These are phyloP conservation scores for Stephanodiscus minutulus DNA, from an alignment of 108 stramenopile species.

Conservation along the genomic window DNA sequence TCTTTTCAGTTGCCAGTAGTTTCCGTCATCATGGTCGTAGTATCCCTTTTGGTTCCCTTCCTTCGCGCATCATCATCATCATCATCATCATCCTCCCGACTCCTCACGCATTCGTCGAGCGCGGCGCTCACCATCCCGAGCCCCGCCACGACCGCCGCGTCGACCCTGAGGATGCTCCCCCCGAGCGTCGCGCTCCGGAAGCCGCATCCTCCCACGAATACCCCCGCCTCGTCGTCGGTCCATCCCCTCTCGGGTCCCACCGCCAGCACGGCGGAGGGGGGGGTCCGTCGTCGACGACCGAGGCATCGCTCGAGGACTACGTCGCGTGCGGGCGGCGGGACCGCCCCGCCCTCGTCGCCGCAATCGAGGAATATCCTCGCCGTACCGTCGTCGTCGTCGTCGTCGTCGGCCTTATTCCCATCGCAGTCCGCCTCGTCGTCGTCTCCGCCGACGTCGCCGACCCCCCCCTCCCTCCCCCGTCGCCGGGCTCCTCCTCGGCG, in stretches of 20 bases:
- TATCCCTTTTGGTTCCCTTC: no score
- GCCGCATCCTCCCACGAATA: conserved; percentile 45
- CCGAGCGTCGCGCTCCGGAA: conserved; percentile 51
- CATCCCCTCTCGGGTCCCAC: conserved; percentile 58
- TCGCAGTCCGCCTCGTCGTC: no score
- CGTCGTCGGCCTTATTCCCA: no score
- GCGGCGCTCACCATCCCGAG: conserved; percentile 51
- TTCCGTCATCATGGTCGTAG: no score
- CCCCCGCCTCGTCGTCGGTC: conserved; percentile 46
- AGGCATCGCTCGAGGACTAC: conserved; percentile 27
- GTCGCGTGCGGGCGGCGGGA: conserved; percentile 36
- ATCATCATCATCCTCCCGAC: no score
- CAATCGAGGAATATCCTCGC: conserved; percentile 57
- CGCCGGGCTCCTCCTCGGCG: background rate
- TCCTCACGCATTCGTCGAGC: conserved; percentile 47
- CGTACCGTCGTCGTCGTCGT: conserved; percentile 4
- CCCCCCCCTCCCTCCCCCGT: background rate
- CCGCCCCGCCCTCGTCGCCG: conserved; percentile 43
- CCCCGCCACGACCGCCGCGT: conserved; percentile 50
- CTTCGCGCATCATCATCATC: background rate
- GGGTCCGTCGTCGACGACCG: background rate
- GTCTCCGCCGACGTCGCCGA: background rate
- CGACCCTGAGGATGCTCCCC: conserved; percentile 48
- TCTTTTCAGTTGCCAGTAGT: no score
- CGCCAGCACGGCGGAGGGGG: conserved; percentile 36